A percentile compares a stretch with the other conserved stretches of the same genome.
These are phyloP conservation scores for Hanseniaspora valbyensis DNA, from an alignment of 805 yeast genomes.

Conservation along the genomic window DNA sequence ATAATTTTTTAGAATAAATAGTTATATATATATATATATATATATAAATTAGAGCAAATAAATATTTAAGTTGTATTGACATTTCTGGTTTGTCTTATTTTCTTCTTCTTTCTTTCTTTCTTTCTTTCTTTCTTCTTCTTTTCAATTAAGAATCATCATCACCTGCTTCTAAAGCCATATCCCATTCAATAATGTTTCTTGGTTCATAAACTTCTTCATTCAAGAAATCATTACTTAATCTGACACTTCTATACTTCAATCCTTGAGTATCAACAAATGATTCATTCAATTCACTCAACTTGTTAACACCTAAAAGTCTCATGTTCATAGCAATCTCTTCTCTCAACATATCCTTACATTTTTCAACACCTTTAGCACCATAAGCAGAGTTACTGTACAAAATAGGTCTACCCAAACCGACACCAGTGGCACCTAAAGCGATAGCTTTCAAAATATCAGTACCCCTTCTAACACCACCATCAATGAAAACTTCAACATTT, in stretches of 20 bases:
- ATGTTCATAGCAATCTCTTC: slow-evolving; percentile 66
- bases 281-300: slow-evolving; percentile 48
- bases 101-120: too few relatives aligned
- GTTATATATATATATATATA: background rate
- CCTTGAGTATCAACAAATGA: slow-evolving; percentile 48
- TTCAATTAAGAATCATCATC: too few relatives aligned
- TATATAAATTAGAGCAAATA: too few relatives aligned
- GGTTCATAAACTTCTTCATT: slow-evolving; percentile 47
- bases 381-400: slow-evolving; percentile 52
- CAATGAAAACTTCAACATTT: slow-evolving; percentile 48
- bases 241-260: slow-evolving; percentile 33
- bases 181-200: slow-evolving; percentile 39
- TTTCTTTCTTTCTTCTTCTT: too few relatives aligned
- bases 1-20: background rate
- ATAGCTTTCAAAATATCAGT: slow-evolving; percentile 56
- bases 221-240: slow-evolving; percentile 46
- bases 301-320: slow-evolving; percentile 66
- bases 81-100: too few relatives aligned
- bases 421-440: slow-evolving; percentile 60
- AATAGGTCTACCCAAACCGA: slow-evolving; percentile 60
- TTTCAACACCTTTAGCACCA: slow-evolving; percentile 55
- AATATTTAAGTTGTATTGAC: too few relatives aligned
- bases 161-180: slow-evolving; percentile 26
- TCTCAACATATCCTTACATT: slow-evolving; percentile 49
- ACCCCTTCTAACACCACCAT: slow-evolving; percentile 63